These are phyloP conservation scores for Leptosphaerulina australis DNA, from an alignment of 2,329 filamentous ascomycete species.

Conservation along the genomic window DNA sequence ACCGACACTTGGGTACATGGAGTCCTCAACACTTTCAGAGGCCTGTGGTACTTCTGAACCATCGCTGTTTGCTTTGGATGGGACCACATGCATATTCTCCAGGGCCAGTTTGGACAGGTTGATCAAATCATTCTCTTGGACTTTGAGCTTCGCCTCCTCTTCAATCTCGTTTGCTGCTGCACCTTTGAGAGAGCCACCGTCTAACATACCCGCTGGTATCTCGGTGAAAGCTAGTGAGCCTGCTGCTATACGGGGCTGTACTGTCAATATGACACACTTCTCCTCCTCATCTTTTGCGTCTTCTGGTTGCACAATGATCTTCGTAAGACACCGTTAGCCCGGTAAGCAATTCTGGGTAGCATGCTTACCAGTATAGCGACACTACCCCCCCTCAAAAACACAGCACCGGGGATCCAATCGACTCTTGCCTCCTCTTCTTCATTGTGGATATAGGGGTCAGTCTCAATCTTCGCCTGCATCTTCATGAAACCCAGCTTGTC, in stretches of 20 bases:
- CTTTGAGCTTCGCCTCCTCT: conserved; percentile 62
- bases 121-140: conserved; percentile 57
- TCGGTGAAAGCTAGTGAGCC: conserved; percentile 61
- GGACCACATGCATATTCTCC: conserved; percentile 4
- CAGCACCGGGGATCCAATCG: conserved; percentile 60
- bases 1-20: conserved; percentile 61
- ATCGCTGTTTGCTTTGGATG: too few species aligned
- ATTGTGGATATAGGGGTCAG: conserved; percentile 48
- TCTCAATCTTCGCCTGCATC: conserved; percentile 60
- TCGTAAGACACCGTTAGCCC: conserved; percentile 23
- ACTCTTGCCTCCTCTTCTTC: conserved; percentile 10
- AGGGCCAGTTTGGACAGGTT: conserved; percentile 61
- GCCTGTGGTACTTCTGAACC: too few species aligned
- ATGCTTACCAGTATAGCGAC: conserved; percentile 61
- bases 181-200: conserved; percentile 61
- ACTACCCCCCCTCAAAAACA: conserved; percentile 64
- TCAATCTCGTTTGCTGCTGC: conserved; percentile 63
- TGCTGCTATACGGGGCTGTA: conserved; percentile 64
- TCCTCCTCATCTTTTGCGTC: conserved; percentile 48
- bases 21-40: conserved; percentile 34
- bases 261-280: conserved; percentile 57
- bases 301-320: conserved; percentile 62
- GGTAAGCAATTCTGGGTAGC: neutral
- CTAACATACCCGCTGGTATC: conserved; percentile 66
- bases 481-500: conserved; percentile 62